Evolutionary conservation across 2,329 filamentous ascomycete genomes (phyloP).

Genomic region (Penicillium sp.): DNA sequence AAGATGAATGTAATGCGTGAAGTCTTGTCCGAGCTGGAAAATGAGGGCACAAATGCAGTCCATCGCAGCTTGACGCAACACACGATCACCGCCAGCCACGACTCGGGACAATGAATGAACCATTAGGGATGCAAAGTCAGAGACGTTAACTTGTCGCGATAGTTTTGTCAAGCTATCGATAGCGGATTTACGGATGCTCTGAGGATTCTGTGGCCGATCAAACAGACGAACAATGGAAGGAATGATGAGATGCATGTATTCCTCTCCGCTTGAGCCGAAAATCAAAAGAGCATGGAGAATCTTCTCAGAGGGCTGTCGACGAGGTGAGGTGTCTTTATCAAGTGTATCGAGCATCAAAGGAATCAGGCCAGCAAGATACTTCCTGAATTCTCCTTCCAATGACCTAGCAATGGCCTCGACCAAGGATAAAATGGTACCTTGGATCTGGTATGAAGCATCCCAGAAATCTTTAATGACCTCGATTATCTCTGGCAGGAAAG

Average conservation of each 20-base stretch:
- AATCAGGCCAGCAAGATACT: conserved; percentile 83
- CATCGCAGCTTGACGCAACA: conserved; percentile 75
- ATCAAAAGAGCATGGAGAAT: conserved; percentile 94
- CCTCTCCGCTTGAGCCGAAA: conserved; percentile 91
- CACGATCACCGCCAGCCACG: conserved; percentile 67
- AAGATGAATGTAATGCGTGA: conserved; percentile 87
- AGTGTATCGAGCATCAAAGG: conserved; percentile 93
- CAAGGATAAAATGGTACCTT: conserved; percentile 85
- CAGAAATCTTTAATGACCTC: conserved; percentile 86
- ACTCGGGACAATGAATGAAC: conserved; percentile 89
- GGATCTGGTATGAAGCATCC: conserved; percentile 74
- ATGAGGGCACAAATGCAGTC: conserved; percentile 95
- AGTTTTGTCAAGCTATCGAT: conserved; percentile 95
- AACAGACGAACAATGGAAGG: conserved; percentile 93
- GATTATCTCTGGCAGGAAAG: conserved; percentile 83
- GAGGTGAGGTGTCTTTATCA: conserved; percentile 74
- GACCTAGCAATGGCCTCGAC: conserved; percentile 93
- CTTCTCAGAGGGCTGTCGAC: conserved; percentile 79
- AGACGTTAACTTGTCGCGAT: conserved; percentile 93
- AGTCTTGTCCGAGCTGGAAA: conserved; percentile 93
- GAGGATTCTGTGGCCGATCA: conserved; percentile 79
- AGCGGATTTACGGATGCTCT: conserved; percentile 75
- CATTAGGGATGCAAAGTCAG: conserved; percentile 93
- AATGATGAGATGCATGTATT: conserved; percentile 99
- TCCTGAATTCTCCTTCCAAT: conserved; percentile 95